Conservation (phyloP, 2,329 filamentous ascomycete species). For the Xenoacremonium recifei region DNA sequence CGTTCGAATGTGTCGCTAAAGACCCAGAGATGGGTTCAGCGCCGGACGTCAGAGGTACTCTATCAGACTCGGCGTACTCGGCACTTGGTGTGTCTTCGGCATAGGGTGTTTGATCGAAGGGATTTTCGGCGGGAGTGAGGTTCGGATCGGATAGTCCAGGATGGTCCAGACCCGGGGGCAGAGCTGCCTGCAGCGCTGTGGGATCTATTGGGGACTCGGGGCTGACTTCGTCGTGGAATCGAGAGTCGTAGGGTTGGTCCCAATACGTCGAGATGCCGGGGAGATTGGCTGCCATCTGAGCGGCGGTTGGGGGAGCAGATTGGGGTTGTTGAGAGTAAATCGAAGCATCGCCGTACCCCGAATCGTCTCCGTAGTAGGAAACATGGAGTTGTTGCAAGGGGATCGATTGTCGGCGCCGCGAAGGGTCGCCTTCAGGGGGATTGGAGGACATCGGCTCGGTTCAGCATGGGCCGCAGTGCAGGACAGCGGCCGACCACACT, state of each 20-base stretch:
- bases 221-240: conserved; percentile 34
- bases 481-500: conserved; percentile 15
- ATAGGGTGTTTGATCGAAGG: conserved; percentile 32
- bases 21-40: conserved; percentile 55
- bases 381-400: conserved; percentile 62
- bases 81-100: conserved; percentile 30
- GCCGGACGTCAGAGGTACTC: conserved; percentile 54
- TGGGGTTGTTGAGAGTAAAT: conserved; percentile 8
- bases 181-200: conserved; percentile 51
- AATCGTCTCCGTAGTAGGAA: conserved; percentile 12
- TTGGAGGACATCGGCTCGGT: conserved; percentile 29
- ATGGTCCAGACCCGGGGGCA: conserved; percentile 50
- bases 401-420: conserved; percentile 52
- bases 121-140: conserved; percentile 19
- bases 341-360: conserved; percentile 9
- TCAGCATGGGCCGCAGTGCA: conserved; percentile 6
- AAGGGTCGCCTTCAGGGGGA: conserved; percentile 22
- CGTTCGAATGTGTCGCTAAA: conserved; percentile 38
- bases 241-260: conserved; percentile 45
- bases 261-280: conserved; percentile 52
- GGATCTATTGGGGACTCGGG: conserved; percentile 53
- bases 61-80: conserved; percentile 55
- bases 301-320: conserved; percentile 9
- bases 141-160: conserved; percentile 11
- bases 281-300: conserved; percentile 31